phyloP scores from a whole-genome alignment of 306 rosid species.

The Medicago lupulina region DNA sequence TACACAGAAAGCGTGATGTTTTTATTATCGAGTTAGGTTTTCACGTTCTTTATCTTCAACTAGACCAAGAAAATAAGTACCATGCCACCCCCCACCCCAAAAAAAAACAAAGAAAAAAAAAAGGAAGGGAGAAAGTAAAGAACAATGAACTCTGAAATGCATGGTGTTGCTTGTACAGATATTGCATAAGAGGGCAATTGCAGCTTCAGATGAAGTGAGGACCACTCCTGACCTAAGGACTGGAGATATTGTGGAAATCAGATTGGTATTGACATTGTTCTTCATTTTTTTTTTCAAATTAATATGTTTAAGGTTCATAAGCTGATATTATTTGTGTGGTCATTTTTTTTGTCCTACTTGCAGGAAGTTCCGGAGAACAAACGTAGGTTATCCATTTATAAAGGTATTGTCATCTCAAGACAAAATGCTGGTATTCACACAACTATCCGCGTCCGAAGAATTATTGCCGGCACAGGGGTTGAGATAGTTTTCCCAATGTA shows the following conservation, averaged over 20 bases:
- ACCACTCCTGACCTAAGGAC: constrained; percentile 83
- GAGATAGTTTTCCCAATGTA: constrained; percentile 95
- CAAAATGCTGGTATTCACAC: constrained; percentile 98
- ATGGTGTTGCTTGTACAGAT: constrained; percentile 57
- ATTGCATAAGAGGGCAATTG: constrained; percentile 81
- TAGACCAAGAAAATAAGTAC: too few species aligned
- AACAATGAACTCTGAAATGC: neutral
- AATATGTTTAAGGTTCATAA: neutral
- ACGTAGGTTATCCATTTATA: constrained; percentile 87
- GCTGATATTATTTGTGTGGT: constrained; percentile 22
- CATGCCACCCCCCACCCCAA: too few species aligned
- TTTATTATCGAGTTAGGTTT: constrained; percentile 11
- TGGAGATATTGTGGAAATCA: constrained; percentile 87
- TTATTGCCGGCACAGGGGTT: constrained; percentile 92
- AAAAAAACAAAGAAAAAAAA: too few species aligned
- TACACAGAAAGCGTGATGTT: neutral
- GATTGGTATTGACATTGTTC: constrained; percentile 61
- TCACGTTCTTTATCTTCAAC: neutral
- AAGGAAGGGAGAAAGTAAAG: too few species aligned
- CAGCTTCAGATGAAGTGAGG: constrained; percentile 75
- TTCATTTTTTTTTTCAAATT: neutral
- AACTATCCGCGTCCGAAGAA: constrained; percentile 85
- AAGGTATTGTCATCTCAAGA: constrained; percentile 88
- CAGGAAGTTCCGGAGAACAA: constrained; percentile 98
- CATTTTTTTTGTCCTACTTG: constrained; percentile 40